These are phyloP conservation scores for Fusarium sp. DNA, from an alignment of 2,329 filamentous ascomycete genomes.

Conservation along the genomic window DNA sequence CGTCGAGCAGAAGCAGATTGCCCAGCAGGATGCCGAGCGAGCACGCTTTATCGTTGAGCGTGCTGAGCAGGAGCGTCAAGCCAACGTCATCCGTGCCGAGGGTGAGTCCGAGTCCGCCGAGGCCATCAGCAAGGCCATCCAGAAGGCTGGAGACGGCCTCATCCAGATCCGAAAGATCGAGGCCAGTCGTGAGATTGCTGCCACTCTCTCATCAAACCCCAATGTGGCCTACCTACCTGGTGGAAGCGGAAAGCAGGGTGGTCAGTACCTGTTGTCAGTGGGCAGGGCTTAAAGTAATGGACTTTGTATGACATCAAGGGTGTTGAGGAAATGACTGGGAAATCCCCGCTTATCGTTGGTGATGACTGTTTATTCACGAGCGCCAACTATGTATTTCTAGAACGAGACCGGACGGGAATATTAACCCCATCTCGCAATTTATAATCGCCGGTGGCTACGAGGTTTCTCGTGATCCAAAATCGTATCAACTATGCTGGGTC, in stretches of 20 bases:
- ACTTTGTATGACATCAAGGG: slow-evolving; percentile 28
- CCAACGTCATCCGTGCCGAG: slow-evolving; percentile 97
- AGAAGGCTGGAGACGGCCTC: slow-evolving; percentile 91
- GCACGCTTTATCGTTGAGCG: slow-evolving; percentile 98
- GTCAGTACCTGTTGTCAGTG: slow-evolving; percentile 66
- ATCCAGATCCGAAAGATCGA: slow-evolving; percentile 98
- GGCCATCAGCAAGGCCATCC: slow-evolving; percentile 92
- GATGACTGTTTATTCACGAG: slow-evolving; percentile 40
- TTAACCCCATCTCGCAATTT: slow-evolving; percentile 40
- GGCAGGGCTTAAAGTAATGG: slow-evolving; percentile 50
- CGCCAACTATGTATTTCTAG: slow-evolving; percentile 53
- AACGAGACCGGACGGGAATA: slow-evolving; percentile 41
- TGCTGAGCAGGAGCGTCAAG: slow-evolving; percentile 98
- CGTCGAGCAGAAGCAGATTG: slow-evolving; percentile 99
- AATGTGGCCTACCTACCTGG: slow-evolving; percentile 96
- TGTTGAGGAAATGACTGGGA: slow-evolving; percentile 39
- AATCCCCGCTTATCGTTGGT: slow-evolving; percentile 52
- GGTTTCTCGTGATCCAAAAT: background rate
- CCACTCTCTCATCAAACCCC: slow-evolving; percentile 88
- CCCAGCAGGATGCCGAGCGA: slow-evolving; percentile 97
- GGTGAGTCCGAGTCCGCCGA: slow-evolving; percentile 97
- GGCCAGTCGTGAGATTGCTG: slow-evolving; percentile 94
- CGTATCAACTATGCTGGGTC: background rate
- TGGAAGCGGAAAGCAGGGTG: slow-evolving; percentile 74
- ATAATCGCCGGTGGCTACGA: slow-evolving; percentile 21